Base-by-base conservation (phyloP, 2,329 filamentous ascomycete genomes). In the Colletotrichum gigasporum region DNA sequence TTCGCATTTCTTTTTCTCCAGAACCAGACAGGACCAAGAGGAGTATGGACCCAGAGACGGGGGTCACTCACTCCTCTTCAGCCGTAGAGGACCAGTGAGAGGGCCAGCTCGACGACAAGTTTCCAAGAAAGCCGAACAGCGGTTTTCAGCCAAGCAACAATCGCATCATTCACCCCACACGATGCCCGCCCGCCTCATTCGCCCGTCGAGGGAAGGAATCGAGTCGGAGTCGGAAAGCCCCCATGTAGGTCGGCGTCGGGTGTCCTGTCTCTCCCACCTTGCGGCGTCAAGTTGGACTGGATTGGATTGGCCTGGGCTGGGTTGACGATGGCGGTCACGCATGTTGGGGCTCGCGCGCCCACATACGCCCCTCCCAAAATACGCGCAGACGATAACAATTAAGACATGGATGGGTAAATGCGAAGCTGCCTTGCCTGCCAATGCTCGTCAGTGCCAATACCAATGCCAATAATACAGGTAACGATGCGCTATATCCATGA, bases 161-260 rank as follows among this genome's bases (percentile, higher is more conserved):
- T 63, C 45, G 54, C 60, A 59, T 63, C 60, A 63, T 59, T 28
- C 54, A 59, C 45, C 45, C 54, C 60, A 59, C 44, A 50, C 18
- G 35, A 7, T 16, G 24, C 11, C 28, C 3, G 44, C 11, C 14
- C 14, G 24, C 41, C 60, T 63, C 32, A 63, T 63, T 53, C 44
- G 60, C 24, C 60, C 37, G 60, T 45, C 20, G 35, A n/a, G 10
- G 28, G 35, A 60, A 44, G 56, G 56, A 48, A 42, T 37, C 47
- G 44, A 51, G 53, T 51, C 28, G 53, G 59, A 51, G 53, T 54
- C 35, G 51, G 30, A 53, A 53, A 42, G 32, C 50, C 56, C 47
- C 56, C 57, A 48, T 55, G 50, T 22, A 41, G 32, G 41, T 35
- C 42, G 39, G 37, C 55, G 57, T 14, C 22, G 52, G 6, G 39